Evolutionary conservation across 352 stramenopile genomes (phyloP), one percentile per base, ranked within the genome.

Genomic region (Phytophthora nicotianae): DNA sequence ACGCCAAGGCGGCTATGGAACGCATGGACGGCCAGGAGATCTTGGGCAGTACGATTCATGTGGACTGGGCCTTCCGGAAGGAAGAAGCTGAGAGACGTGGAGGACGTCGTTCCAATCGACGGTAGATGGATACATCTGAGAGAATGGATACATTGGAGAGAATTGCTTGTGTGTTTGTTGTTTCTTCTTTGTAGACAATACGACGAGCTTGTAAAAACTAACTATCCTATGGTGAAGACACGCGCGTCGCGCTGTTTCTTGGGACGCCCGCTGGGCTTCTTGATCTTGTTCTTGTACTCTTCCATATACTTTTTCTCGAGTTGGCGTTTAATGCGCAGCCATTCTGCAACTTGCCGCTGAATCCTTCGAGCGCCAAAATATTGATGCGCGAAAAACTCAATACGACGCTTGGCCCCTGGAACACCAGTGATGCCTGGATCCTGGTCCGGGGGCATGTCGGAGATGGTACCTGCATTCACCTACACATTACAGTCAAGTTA

Each of bases 51-150:
- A 88, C 72, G 38, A 87, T 99, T 61, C 77, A 82, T 56, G 96
- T 98, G 16, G 83, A 97, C 65, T 99, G 94, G 94, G 95, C 96
- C n/a, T 98, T 98, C 72, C 74, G 70, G 52, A 90, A 89, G 83
- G 45, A 76, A 26, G 32, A 38, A 38, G 6, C 19, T 0, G 68
- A 73, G 20, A 59, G 67, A 45, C 67, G 73, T 38, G 35, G 24
- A 35, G 73, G 77, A 47, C 63, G 60, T 42, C 75, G 79, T 47
- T 56, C 53, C 16, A 67, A 58, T 50, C 81, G 81, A 46, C 75
- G 83, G 72, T 90, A 90, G 66, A 76, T 26, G 24, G 46, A 11
- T n/a, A 23, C 32, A 38, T 38, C 13, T n/a, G 32, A 52, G 5
- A 17, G 43, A 46, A 48, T 23, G 16, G 37, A 43, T 21, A 43